A percentile compares a stretch with the other conserved stretches of the same genome.
These are phyloP conservation scores for Wilhelminamyces savonicus DNA, from an alignment of 805 yeast species.

Conservation along the genomic window DNA sequence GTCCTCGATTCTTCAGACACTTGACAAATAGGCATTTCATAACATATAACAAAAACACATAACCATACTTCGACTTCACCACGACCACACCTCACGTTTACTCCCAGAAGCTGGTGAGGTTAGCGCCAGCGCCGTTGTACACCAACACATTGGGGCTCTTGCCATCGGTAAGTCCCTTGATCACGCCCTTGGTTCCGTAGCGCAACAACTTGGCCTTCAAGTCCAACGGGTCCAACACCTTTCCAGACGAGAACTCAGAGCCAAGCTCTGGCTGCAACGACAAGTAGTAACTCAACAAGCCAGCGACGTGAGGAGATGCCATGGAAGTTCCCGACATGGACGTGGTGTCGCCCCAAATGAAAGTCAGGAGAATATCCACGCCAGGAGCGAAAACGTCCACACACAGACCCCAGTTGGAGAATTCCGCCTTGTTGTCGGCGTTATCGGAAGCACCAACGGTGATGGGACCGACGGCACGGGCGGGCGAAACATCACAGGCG, in stretches of 20 bases:
- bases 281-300: conserved; percentile 51
- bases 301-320: conserved; percentile 75
- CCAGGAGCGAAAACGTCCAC: conserved; percentile 98
- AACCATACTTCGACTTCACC: too few species aligned
- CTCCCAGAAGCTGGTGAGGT: conserved; percentile 9
- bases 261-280: conserved; percentile 11
- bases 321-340: conserved; percentile 69
- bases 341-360: conserved; percentile 10
- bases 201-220: conserved; percentile 38
- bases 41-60: too few species aligned
- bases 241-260: conserved; percentile 24
- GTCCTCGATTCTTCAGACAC: too few species aligned
- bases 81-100: too few species aligned
- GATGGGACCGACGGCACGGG: conserved; percentile 75
- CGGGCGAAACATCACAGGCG: conserved; percentile 91
- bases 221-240: conserved; percentile 41
- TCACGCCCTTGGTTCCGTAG: conserved; percentile 40
- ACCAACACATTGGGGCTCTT: conserved; percentile 59
- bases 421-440: conserved; percentile 86
- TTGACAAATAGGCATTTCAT: too few species aligned
- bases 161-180: conserved; percentile 41
- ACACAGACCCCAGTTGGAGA: conserved; percentile 93
- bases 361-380: conserved; percentile 73
- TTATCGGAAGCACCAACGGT: conserved; percentile 95
- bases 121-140: conserved; percentile 19